Conservation (phyloP, 1,284 basidiomycete genomes). For the Marasmius tenuissimus region DNA sequence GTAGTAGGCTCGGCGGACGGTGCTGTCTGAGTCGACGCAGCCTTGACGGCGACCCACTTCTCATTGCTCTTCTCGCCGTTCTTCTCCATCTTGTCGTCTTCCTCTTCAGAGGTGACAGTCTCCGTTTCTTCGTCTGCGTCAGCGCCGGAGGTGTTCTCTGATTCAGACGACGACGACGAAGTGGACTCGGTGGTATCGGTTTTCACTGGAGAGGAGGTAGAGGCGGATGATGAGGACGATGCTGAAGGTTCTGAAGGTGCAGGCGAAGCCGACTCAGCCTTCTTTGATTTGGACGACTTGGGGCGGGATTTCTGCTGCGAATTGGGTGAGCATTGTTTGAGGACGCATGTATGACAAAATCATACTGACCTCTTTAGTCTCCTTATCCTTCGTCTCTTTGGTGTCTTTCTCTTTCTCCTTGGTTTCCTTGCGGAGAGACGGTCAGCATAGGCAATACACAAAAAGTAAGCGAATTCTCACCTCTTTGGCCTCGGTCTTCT, state of each 20-base stretch:
- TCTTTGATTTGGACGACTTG: conserved; percentile 39
- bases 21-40: conserved; percentile 8
- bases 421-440: conserved; percentile 14
- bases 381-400: conserved; percentile 63
- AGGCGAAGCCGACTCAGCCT: conserved; percentile 37
- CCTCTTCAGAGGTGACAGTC: conserved; percentile 72
- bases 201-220: conserved; percentile 22
- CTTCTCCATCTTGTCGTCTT: conserved; percentile 32
- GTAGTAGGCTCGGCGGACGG: not conserved
- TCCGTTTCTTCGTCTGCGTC: conserved; percentile 70
- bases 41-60: conserved; percentile 72
- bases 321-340: conserved; percentile 55
- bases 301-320: conserved; percentile 52
- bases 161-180: conserved; percentile 51
- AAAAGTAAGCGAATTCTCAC: conserved; percentile 5
- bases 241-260: conserved; percentile 31
- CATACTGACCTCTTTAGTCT: conserved; percentile 51
- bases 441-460: conserved; percentile 6
- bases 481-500: conserved; percentile 69
- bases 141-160: conserved; percentile 55
- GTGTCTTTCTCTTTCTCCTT: conserved; percentile 76
- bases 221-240: conserved; percentile 29
- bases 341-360: not conserved
- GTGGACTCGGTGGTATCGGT: conserved; percentile 10
- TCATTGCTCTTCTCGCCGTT: conserved; percentile 46